Base-by-base conservation (phyloP, 805 yeast genomes). In the Candida xiaguanensis region DNA sequence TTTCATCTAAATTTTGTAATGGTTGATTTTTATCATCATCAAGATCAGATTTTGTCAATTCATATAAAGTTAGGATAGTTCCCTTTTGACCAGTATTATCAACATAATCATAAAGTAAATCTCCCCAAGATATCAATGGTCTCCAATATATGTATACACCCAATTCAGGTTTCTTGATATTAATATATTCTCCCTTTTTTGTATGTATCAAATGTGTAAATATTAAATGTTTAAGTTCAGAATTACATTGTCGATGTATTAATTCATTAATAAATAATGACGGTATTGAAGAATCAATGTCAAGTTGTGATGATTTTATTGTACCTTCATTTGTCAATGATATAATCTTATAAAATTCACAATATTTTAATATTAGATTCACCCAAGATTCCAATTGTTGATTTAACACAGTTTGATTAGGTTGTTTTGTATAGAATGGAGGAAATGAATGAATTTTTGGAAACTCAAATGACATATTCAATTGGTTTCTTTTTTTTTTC, bases 391-490 rank as follows among this genome's bases (percentile, higher is more conserved):
- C 71, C 12, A 84, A 63, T 59, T 91, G 99, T 8, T 87, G 80
- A 22, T 74, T 72, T 66, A 85, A 77, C 2, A 93, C 82, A 8
- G 85, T 78, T 26, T 80, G 74, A 51, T 91, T 90, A 16, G 93
- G 89, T 61, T 91, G 99, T 44, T 78, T 73, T 7, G 98, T 93
- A 64, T 80, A 91, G 49, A 91, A 78, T 0, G 99, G 99, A 5
- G 97, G 97, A 59, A 89, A 91, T 13, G 66, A 50, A 49, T 68
- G 67, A 35, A 69, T 65, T 42, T 64, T 63, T n/a, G 74, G 73
- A 48, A 66, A 69, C 38, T 50, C 49, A 47, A 59, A 66, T 45
- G 25, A 40, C 28, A 25, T 25, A 25, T 11, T 11, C 14, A 5
- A 5, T 25, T 29, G 38, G 24, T 19, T 29, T 24, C 8, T 23